Conservation (phyloP, 2,329 filamentous ascomycete genomes). For the Emmonsiellopsis sp. region DNA sequence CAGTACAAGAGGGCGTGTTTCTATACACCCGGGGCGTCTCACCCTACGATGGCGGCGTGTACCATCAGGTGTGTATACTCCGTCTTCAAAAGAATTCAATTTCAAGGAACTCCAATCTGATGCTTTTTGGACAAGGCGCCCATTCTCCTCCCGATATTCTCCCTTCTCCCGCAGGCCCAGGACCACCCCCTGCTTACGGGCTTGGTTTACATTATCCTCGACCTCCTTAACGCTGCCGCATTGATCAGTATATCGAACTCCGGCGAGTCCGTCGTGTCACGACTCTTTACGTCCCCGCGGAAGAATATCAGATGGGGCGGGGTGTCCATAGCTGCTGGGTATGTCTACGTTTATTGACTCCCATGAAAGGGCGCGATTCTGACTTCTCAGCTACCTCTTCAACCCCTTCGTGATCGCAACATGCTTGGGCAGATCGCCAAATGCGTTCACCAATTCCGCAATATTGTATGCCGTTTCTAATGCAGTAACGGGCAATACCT, state of each 20-base stretch:
- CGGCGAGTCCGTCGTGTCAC: slow-evolving; percentile 64
- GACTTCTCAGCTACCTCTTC: slow-evolving; percentile 65
- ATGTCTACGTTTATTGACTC: slow-evolving; percentile 22
- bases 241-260: slow-evolving; percentile 72
- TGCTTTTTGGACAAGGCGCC: slow-evolving; percentile 63
- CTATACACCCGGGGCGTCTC: slow-evolving; percentile 94
- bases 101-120: neutral
- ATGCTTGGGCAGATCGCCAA: slow-evolving; percentile 81
- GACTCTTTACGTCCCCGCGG: slow-evolving; percentile 67
- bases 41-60: slow-evolving; percentile 88
- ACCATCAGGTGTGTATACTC: slow-evolving; percentile 46
- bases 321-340: slow-evolving; percentile 69
- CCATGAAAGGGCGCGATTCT: neutral
- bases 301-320: slow-evolving; percentile 66
- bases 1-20: slow-evolving; percentile 93
- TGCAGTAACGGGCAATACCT: slow-evolving; percentile 62
- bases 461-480: slow-evolving; percentile 75
- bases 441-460: slow-evolving; percentile 78
- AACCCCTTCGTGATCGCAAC: slow-evolving; percentile 90
- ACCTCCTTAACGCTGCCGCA: slow-evolving; percentile 72
- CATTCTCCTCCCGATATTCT: slow-evolving; percentile 82
- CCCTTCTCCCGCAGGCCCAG: slow-evolving; percentile 65
- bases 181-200: slow-evolving; percentile 63
- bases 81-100: neutral
- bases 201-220: slow-evolving; percentile 69